Evolutionary conservation across 768 basidiomycete genomes (phyloP).

Genomic region (Suillus plorans): DNA sequence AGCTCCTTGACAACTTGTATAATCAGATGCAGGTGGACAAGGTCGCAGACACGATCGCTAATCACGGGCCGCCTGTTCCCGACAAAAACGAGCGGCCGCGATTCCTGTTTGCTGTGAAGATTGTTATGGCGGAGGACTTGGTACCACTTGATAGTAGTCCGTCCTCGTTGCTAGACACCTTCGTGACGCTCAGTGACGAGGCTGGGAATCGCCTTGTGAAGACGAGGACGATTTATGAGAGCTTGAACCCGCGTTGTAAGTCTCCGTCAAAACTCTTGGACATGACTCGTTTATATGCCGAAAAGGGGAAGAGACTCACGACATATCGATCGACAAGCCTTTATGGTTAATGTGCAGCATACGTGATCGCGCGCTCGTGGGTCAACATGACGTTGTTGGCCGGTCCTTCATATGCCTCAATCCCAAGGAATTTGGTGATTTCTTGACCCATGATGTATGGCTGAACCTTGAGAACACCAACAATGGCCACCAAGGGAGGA

Average conservation of each 20-base stretch:
- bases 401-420: conserved; percentile 92
- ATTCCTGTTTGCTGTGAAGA: conserved; percentile 92
- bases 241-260: conserved; percentile 86
- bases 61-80: conserved; percentile 65
- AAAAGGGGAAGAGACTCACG: conserved; percentile 95
- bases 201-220: conserved; percentile 87
- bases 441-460: conserved; percentile 89
- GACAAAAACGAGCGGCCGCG: conserved; percentile 64
- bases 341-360: conserved; percentile 97
- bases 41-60: conserved; percentile 61
- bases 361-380: conserved; percentile 84
- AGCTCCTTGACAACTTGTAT: conserved; percentile 92
- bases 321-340: conserved; percentile 89
- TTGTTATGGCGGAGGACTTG: conserved; percentile 89
- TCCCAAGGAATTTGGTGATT: conserved; percentile 84
- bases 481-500: conserved; percentile 58
- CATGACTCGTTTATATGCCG: conserved; percentile 9
- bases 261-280: conserved; percentile 10
- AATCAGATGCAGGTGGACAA: conserved; percentile 88
- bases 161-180: conserved; percentile 84
- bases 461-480: conserved; percentile 74
- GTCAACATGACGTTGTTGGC: conserved; percentile 92
- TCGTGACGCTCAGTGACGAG: conserved; percentile 93
- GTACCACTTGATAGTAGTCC: conserved; percentile 73
- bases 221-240: conserved; percentile 95